A percentile compares a stretch with the other conserved stretches of the same genome.
phyloP scores from a whole-genome alignment of 805 yeast species.

The Yamadazyma philogaea region DNA sequence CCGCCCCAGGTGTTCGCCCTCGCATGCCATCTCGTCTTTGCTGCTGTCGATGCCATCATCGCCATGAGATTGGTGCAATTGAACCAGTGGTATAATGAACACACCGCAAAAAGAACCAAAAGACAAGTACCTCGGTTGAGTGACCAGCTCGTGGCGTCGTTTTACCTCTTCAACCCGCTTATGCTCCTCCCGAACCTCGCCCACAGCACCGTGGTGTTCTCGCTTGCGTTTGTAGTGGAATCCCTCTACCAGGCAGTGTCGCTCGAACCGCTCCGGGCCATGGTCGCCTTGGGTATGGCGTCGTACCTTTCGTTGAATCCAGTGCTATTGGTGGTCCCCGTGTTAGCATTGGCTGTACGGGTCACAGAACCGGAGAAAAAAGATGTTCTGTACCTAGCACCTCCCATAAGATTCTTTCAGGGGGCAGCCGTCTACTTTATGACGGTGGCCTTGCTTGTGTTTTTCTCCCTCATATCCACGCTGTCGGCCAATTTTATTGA shows the following conservation, averaged over 20 bases:
- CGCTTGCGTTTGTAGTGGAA: slow-evolving; percentile 55
- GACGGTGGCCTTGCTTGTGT: slow-evolving; percentile 20
- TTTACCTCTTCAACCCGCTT: slow-evolving; percentile 80
- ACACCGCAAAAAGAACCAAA: slow-evolving; percentile 19
- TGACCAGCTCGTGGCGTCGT: slow-evolving; percentile 52
- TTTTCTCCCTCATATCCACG: slow-evolving; percentile 25
- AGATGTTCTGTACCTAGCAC: slow-evolving; percentile 3
- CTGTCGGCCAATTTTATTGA: slow-evolving; percentile 26
- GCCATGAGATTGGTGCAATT: slow-evolving; percentile 53
- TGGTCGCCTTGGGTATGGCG: slow-evolving; percentile 57
- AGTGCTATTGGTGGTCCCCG: slow-evolving; percentile 56
- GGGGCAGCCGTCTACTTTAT: slow-evolving; percentile 19
- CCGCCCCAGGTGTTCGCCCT: slow-evolving; percentile 16
- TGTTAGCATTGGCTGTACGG: slow-evolving; percentile 37
- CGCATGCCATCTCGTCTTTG: slow-evolving; percentile 45
- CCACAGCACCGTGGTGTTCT: slow-evolving; percentile 61
- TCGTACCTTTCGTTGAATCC: slow-evolving; percentile 65
- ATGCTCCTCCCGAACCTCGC: slow-evolving; percentile 65
- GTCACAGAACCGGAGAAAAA: slow-evolving; percentile 5
- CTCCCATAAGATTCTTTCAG: slow-evolving; percentile 13
- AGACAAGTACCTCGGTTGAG: slow-evolving; percentile 20
- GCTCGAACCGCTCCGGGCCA: slow-evolving; percentile 39
- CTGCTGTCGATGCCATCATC: slow-evolving; percentile 56
- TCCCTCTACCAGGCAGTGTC: slow-evolving; percentile 44
- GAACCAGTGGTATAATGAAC: slow-evolving; percentile 38